Evolutionary conservation across 1,139 yeast genomes (phyloP).

Genomic region (Diutina ranongensis): DNA sequence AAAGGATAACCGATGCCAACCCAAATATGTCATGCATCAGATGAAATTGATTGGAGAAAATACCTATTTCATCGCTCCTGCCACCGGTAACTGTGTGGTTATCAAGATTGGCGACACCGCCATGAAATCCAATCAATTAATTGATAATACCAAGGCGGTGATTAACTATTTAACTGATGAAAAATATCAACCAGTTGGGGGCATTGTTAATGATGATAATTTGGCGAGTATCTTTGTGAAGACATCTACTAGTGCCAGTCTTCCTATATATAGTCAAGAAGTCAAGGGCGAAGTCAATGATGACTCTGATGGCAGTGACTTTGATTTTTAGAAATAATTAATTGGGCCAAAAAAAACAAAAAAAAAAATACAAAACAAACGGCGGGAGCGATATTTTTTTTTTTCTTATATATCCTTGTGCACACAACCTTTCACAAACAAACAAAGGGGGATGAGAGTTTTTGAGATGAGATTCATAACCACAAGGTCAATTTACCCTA

Average conservation of each 20-base stretch:
- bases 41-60: constrained; percentile 49
- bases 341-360: no score
- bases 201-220: constrained; percentile 32
- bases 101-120: constrained; percentile 43
- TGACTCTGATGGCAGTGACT: not conserved
- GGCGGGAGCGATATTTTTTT: no score
- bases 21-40: constrained; percentile 49
- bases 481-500: no score
- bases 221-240: constrained; percentile 45
- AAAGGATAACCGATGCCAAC: constrained; percentile 45
- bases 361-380: no score
- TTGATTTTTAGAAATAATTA: constrained; percentile 1
- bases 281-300: not conserved
- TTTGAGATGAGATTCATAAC: no score
- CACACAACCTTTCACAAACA: no score
- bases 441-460: no score
- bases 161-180: constrained; percentile 37
- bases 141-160: constrained; percentile 46
- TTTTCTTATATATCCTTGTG: no score
- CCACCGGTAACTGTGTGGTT: constrained; percentile 40
- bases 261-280: constrained; percentile 19
- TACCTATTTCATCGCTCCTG: constrained; percentile 47
- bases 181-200: constrained; percentile 46
- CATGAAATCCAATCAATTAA: constrained; percentile 30
- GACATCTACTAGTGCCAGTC: constrained; percentile 52